These are phyloP conservation scores for Francoa sonchifolia DNA, from an alignment of 441 rosid genomes.

Conservation along the genomic window DNA sequence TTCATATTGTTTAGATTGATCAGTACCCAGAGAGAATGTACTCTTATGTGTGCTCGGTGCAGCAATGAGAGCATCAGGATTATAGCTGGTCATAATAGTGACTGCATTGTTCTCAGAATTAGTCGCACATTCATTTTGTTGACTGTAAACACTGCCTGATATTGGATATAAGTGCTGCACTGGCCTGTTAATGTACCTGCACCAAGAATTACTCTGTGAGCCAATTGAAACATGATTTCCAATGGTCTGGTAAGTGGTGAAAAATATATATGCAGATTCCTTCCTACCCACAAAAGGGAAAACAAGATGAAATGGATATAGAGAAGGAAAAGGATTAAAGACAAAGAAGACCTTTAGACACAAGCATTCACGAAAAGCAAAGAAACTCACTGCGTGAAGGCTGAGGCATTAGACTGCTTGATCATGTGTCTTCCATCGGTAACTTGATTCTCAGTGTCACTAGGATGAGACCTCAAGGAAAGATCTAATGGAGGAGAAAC, in stretches of 20 bases:
- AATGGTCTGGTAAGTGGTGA: too few relatives aligned
- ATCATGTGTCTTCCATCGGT: slow-evolving; percentile 37
- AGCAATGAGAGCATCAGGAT: slow-evolving; percentile 25
- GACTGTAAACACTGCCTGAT: slow-evolving; percentile 15
- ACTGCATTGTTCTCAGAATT: slow-evolving; percentile 21
- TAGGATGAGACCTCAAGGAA: slow-evolving; percentile 38
- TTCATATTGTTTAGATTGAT: slow-evolving; percentile 29
- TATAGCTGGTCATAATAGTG: slow-evolving; percentile 14
- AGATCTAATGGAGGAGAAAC: slow-evolving; percentile 54
- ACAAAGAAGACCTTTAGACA: too few relatives aligned
- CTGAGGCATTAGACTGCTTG: slow-evolving; percentile 64
- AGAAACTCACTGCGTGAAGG: slow-evolving; percentile 56
- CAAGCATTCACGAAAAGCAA: background rate
- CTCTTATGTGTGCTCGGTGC: slow-evolving; percentile 37
- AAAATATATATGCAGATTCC: too few relatives aligned
- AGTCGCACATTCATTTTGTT: slow-evolving; percentile 25
- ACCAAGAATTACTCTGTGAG: slow-evolving; percentile 7
- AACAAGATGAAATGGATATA: too few relatives aligned
- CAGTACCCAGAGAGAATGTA: slow-evolving; percentile 17
- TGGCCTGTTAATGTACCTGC: slow-evolving; percentile 52
- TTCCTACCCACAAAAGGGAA: too few relatives aligned
- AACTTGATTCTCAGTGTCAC: slow-evolving; percentile 26
- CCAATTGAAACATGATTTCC: too few relatives aligned
- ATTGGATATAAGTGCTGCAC: slow-evolving; percentile 26
- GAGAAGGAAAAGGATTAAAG: too few relatives aligned